These are phyloP conservation scores for Mortierella sp. DNA, from an alignment of 371 early-diverging fungal genomes.

Conservation along the genomic window DNA sequence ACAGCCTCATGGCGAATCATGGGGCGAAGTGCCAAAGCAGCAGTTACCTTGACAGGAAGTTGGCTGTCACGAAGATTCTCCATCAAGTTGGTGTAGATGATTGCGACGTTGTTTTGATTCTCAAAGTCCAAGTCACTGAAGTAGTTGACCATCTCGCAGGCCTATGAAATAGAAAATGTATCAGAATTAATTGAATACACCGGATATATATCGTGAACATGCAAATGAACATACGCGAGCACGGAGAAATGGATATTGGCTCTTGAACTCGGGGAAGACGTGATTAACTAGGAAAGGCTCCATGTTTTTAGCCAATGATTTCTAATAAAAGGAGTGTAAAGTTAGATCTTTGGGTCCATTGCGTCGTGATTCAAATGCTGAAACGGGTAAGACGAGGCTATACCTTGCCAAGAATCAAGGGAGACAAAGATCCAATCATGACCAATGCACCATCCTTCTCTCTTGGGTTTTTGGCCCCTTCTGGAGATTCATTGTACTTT, in stretches of 20 bases:
- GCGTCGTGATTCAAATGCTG: too few relatives aligned
- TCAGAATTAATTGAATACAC: not conserved
- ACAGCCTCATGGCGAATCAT: conserved; percentile 82
- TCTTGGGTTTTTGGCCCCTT: conserved; percentile 76
- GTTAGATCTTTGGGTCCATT: conserved; percentile 20
- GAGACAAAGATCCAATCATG: conserved; percentile 81
- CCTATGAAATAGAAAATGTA: conserved; percentile 25
- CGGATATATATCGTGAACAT: too few relatives aligned
- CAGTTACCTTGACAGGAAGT: conserved; percentile 88
- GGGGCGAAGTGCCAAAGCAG: conserved; percentile 83
- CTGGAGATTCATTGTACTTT: conserved; percentile 70
- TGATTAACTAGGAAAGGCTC: conserved; percentile 85
- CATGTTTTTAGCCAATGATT: conserved; percentile 61
- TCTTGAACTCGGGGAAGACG: conserved; percentile 92
- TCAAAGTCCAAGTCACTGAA: conserved; percentile 62
- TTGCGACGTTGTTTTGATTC: conserved; percentile 62
- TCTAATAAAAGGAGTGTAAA: too few relatives aligned
- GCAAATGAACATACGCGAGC: conserved; percentile 73
- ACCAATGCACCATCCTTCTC: conserved; percentile 91
- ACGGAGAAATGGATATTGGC: conserved; percentile 85
- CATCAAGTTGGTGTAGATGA: conserved; percentile 74
- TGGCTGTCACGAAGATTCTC: conserved; percentile 80
- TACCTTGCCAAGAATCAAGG: conserved; percentile 73
- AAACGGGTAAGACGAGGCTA: conserved; percentile 45
- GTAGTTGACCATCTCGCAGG: conserved; percentile 58